Percentiles rank a stretch among this genome's conserved stretches.
Evolutionary conservation across 495 filamentous ascomycete species (phyloP).

Genomic region (Penicillium tannophilum): DNA sequence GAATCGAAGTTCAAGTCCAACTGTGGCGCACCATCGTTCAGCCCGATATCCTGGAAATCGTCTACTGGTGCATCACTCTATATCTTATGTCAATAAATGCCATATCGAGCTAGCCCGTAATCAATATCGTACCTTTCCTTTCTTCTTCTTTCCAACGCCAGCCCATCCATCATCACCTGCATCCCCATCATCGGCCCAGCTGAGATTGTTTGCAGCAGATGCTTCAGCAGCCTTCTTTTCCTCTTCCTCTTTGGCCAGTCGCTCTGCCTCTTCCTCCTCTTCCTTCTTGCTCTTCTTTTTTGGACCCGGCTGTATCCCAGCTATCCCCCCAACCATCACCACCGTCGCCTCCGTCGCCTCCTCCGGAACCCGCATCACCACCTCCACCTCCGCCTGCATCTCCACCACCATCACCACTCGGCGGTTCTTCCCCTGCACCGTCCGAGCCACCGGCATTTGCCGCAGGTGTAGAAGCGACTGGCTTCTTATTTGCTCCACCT

Average conservation of each 20-base stretch:
- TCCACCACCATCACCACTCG: constrained; percentile 32
- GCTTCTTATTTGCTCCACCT: constrained; percentile 36
- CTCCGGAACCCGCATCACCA: constrained; percentile 41
- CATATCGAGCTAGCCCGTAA: no score
- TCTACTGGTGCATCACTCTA: constrained; percentile 33
- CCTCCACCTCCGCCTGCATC: constrained; percentile 30
- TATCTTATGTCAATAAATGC: constrained; percentile 3
- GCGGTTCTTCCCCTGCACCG: constrained; percentile 1
- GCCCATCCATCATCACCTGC: constrained; percentile 37
- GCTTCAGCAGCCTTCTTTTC: constrained; percentile 39
- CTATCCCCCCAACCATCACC: constrained; percentile 36
- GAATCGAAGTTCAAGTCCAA: constrained; percentile 48
- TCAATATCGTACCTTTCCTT: constrained; percentile 44
- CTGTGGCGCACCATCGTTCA: constrained; percentile 45
- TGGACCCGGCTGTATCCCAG: constrained; percentile 43
- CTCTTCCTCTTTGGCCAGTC: constrained; percentile 37
- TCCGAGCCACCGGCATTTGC: constrained; percentile 21
- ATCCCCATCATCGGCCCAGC: constrained; percentile 47
- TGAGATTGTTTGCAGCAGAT: constrained; percentile 39
- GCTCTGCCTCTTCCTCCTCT: constrained; percentile 40
- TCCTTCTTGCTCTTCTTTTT: constrained; percentile 48
- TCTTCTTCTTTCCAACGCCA: constrained; percentile 51
- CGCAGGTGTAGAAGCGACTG: constrained; percentile 19
- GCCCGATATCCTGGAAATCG: constrained; percentile 49
- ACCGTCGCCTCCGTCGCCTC: constrained; percentile 28